Conservation (phyloP, 2,329 filamentous ascomycete species). For the Ophiosphaerella herpotricha region DNA sequence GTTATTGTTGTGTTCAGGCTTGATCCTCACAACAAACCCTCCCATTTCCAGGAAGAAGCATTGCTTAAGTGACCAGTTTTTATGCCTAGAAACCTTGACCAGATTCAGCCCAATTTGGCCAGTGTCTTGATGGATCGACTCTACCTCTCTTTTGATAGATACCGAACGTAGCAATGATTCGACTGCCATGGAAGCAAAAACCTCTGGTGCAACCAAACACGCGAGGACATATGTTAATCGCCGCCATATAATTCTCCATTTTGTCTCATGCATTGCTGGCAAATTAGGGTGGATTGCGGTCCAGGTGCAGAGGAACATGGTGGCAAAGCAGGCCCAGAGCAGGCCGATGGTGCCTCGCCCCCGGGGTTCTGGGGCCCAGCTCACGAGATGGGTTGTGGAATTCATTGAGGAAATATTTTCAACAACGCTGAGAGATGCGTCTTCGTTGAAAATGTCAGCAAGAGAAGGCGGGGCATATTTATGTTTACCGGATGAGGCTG, state of each 20-base stretch:
- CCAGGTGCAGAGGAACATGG: slow-evolving; percentile 40
- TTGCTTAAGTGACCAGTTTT: slow-evolving; percentile 9
- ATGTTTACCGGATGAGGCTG: background rate
- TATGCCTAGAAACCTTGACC: no score
- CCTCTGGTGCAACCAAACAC: slow-evolving; percentile 12
- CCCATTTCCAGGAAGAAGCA: slow-evolving; percentile 17
- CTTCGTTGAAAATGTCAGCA: background rate
- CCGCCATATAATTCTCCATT: background rate
- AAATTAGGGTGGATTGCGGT: slow-evolving; percentile 38
- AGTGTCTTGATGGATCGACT: background rate
- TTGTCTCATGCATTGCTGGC: slow-evolving; percentile 12
- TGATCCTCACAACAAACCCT: slow-evolving; percentile 5
- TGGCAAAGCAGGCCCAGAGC: slow-evolving; percentile 38
- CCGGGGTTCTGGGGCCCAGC: slow-evolving; percentile 20
- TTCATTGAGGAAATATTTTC: background rate
- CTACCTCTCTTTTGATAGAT: background rate
- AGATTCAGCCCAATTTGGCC: no score
- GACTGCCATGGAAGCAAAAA: background rate
- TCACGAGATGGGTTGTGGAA: slow-evolving; percentile 2
- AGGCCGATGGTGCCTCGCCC: slow-evolving; percentile 40
- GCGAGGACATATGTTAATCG: slow-evolving; percentile 1
- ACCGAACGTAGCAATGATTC: background rate
- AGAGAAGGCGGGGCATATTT: background rate
- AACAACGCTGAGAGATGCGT: background rate
- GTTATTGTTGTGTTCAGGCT: no score